Base-by-base conservation (phyloP, 2,329 filamentous ascomycete species). In the Alternaria brassicicola region DNA sequence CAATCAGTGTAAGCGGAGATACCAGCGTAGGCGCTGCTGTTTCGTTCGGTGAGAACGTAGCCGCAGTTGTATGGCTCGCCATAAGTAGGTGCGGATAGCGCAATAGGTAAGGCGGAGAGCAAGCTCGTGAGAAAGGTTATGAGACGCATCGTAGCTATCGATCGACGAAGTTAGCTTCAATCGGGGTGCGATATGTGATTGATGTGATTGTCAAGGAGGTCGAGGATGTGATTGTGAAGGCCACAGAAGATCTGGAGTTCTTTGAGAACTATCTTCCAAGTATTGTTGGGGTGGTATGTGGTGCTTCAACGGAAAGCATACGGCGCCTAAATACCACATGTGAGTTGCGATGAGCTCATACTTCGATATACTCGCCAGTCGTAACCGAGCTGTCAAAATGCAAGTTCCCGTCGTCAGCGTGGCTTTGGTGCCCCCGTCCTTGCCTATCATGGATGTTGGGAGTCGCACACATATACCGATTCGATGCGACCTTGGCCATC, bases 301-400 rank as follows among this genome's bases (percentile, higher is more conserved):
- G 8, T 57, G 35, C 30, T 38, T 36, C 10, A 39, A 23, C 19
- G 8, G 39, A 19, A 54, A 55, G 35, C 23, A 26, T 52, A 33
- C 17, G 39, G 46, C 45, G 35, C 33, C 35, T 54, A 43, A 41
- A 48, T 54, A 59, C 43, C 5, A 55, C 36, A 33, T 45, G 25
- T 33, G 47, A 12, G 28, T 59, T 28, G 48, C 30, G 38, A 55
- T 53, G 39, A 52, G 26, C 28, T 57, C 45, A 55, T 55, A 19
- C 38, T 33, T 23, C 6, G 17, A 15, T n/a, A 23, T 25, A 23
- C 2, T 45, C 25, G n/a, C 19, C 30, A 19, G 26, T 41, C 28
- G 45, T 50, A 52, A 56, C 55, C 62, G 31, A 66, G 57, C 57
- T 68, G 64, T 66, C 62, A 67, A 58, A 54, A 63, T 63, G 57